phyloP scores from a whole-genome alignment of 164 flowering plant species.

The Vitis rupestris region DNA sequence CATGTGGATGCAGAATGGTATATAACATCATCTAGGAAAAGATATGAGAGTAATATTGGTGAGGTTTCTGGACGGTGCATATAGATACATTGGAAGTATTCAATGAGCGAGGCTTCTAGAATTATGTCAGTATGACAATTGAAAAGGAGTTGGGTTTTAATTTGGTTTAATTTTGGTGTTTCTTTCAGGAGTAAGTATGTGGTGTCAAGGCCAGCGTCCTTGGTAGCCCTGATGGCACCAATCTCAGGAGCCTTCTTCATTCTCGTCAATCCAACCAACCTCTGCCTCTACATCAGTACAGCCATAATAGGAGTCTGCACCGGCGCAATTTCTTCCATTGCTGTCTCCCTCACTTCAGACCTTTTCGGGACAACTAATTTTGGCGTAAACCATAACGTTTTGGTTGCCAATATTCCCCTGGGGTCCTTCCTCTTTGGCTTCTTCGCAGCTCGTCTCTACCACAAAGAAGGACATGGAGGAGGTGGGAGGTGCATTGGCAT shows the following conservation, averaged over 20 bases:
- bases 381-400: constrained; percentile 75
- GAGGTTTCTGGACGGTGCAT: no score
- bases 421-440: constrained; percentile 80
- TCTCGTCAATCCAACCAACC: constrained; percentile 25
- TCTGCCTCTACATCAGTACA: constrained; percentile 58
- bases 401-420: constrained; percentile 78
- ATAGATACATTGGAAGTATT: no score
- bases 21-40: no score
- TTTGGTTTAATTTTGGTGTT: background rate
- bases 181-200: constrained; percentile 42
- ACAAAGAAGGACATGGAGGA: constrained; percentile 24
- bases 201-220: constrained; percentile 55
- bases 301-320: constrained; percentile 72
- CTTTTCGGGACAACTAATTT: constrained; percentile 78
- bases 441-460: constrained; percentile 63
- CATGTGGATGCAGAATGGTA: no score
- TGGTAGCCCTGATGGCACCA: constrained; percentile 54
- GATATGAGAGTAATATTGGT: no score
- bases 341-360: constrained; percentile 71
- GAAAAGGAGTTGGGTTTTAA: no score
- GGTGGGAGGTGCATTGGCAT: constrained; percentile 61
- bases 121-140: no score
- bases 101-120: no score
- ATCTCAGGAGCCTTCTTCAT: constrained; percentile 63
- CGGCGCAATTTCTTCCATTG: constrained; percentile 72